Conservation (phyloP, 371 early-diverging fungal genomes). For the Actinomortierella ambigua region DNA sequence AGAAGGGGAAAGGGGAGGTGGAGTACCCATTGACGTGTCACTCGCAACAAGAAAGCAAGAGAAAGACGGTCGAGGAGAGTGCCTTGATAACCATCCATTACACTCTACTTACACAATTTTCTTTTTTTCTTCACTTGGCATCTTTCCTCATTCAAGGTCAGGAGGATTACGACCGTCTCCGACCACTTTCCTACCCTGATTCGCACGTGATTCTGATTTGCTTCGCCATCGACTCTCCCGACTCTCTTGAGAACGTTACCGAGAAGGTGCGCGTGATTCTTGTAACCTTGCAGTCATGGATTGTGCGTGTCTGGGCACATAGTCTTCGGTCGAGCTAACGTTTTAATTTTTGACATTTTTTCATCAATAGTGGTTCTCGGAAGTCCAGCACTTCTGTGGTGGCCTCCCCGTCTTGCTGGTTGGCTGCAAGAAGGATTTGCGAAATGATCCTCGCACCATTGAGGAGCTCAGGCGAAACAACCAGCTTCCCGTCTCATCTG, state of each 20-base stretch:
- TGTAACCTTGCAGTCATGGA: not conserved
- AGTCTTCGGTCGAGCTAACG: conserved; percentile 4
- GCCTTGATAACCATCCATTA: too few species aligned
- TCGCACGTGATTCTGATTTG: conserved; percentile 97
- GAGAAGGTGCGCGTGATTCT: conserved; percentile 62
- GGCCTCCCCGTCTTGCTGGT: conserved; percentile 89
- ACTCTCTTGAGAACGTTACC: conserved; percentile 94
- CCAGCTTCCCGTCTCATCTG: conserved; percentile 80
- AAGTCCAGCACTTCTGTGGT: conserved; percentile 89
- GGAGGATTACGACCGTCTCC: conserved; percentile 94
- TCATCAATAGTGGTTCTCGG: conserved; percentile 84
- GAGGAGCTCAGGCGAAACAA: conserved; percentile 80
- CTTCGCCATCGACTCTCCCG: conserved; percentile 92
- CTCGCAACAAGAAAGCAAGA: too few species aligned
- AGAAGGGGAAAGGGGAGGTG: too few species aligned
- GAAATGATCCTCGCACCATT: conserved; percentile 79
- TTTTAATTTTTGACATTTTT: conserved; percentile 7
- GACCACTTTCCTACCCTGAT: conserved; percentile 97
- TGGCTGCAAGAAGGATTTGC: conserved; percentile 92
- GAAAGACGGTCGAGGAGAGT: too few species aligned
- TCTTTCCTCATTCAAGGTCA: conserved; percentile 63
- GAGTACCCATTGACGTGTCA: too few species aligned
- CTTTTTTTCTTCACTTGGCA: not conserved
- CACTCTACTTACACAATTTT: too few species aligned
- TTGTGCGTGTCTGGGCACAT: not conserved